A percentile compares a stretch with the other conserved stretches of the same genome.
Conservation (phyloP, 169 alveolate genomes). For the Cryptosporidium bovis region DNA sequence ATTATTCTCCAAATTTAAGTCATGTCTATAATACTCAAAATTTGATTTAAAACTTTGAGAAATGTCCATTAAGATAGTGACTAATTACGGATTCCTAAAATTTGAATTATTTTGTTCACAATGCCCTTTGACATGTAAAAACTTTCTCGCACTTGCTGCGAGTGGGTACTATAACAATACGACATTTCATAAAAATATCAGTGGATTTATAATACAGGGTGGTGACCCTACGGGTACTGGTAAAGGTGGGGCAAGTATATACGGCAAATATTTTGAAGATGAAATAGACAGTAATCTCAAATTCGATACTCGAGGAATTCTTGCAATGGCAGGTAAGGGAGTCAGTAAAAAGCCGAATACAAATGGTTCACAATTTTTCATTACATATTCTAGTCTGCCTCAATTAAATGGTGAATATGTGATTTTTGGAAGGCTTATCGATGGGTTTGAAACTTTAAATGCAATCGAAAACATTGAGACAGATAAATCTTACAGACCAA, state of each 20-base stretch:
- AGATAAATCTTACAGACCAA: constrained; percentile 84
- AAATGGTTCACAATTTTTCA: constrained; percentile 93
- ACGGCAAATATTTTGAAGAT: constrained; percentile 94
- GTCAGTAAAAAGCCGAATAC: constrained; percentile 83
- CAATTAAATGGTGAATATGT: constrained; percentile 92
- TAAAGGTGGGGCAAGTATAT: constrained; percentile 97
- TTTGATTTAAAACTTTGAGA: not conserved
- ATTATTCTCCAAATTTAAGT: too few relatives aligned
- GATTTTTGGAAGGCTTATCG: constrained; percentile 91
- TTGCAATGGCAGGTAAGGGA: constrained; percentile 93
- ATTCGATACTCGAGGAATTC: constrained; percentile 90
- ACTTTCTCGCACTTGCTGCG: constrained; percentile 87
- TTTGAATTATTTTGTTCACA: constrained; percentile 75
- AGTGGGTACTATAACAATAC: constrained; percentile 89
- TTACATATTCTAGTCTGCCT: constrained; percentile 91
- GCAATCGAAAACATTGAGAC: constrained; percentile 86
- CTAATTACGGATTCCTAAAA: constrained; percentile 74
- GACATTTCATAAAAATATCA: constrained; percentile 90
- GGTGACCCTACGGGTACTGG: constrained; percentile 99
- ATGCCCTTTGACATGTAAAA: constrained; percentile 90
- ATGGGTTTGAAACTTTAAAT: constrained; percentile 92
- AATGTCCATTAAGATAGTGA: constrained; percentile 67
- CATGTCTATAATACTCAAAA: not conserved
- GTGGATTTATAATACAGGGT: constrained; percentile 96
- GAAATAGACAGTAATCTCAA: constrained; percentile 94